A percentile compares a stretch with the other conserved stretches of the same genome.
Conservation (phyloP, 805 yeast species). For the Ogataea methanolica region DNA sequence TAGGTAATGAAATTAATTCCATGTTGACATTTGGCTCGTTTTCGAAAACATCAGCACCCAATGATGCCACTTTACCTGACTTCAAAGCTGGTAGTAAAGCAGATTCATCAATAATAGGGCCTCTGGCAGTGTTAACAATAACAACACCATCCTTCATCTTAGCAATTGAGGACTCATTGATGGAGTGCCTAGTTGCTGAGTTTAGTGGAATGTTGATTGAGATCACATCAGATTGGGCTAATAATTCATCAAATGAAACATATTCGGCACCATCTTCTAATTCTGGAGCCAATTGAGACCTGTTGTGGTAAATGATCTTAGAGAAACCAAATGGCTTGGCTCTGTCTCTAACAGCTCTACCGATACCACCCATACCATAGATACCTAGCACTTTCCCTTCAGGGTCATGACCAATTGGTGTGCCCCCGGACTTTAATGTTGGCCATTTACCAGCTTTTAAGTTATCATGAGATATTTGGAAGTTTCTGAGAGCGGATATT, state of each 20-base stretch:
- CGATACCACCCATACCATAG: conserved; percentile 88
- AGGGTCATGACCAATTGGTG: conserved; percentile 70
- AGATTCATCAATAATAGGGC: conserved; percentile 70
- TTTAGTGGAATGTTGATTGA: conserved; percentile 78
- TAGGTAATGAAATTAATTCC: conserved; percentile 58
- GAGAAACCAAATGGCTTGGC: conserved; percentile 73
- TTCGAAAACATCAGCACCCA: conserved; percentile 75
- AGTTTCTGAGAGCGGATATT: conserved; percentile 52
- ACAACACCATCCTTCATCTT: conserved; percentile 79
- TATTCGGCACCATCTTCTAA: conserved; percentile 68
- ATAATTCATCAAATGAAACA: conserved; percentile 64
- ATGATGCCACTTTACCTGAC: conserved; percentile 59
- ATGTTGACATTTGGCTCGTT: conserved; percentile 66
- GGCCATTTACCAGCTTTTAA: conserved; percentile 63
- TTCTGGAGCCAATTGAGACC: conserved; percentile 53
- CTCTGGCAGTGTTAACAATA: conserved; percentile 82
- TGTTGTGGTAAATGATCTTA: conserved; percentile 68
- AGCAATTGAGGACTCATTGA: conserved; percentile 53
- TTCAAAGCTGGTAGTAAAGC: conserved; percentile 54
- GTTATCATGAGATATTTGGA: conserved; percentile 52
- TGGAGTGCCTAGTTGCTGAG: conserved; percentile 60
- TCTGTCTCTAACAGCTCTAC: conserved; percentile 71
- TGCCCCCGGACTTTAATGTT: conserved; percentile 41
- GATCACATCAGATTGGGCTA: conserved; percentile 60
- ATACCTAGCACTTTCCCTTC: conserved; percentile 74